These are phyloP conservation scores for Trypanosoma platydactyli DNA, from an alignment of 208 protist species.

Conservation along the genomic window DNA sequence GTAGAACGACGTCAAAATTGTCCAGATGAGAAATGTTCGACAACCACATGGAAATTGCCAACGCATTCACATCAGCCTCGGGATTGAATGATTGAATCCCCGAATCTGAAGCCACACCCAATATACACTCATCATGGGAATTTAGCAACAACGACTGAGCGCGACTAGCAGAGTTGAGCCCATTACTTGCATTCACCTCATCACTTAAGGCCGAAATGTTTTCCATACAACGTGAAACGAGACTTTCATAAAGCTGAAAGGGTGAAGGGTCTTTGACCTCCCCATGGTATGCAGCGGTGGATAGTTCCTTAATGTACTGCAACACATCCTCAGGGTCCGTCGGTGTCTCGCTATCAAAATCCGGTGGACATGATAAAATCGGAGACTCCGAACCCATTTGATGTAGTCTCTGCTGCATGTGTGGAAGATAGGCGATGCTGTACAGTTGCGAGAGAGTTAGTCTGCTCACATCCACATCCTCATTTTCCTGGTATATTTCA, in stretches of 20 bases:
- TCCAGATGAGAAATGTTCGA: conserved; percentile 26
- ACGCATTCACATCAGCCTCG: conserved; percentile 16
- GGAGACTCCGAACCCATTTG: conserved; percentile 23
- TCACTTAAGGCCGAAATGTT: conserved; percentile 6
- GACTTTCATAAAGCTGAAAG: conserved; percentile 70
- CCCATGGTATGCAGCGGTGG: conserved; percentile 18
- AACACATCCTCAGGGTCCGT: conserved; percentile 63
- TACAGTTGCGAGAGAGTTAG: conserved; percentile 70
- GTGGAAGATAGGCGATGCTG: conserved; percentile 55
- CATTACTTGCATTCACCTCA: conserved; percentile 9
- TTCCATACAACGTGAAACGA: conserved; percentile 40
- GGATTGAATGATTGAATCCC: conserved; percentile 22
- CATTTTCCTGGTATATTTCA: conserved; percentile 31
- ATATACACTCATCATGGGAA: conserved; percentile 2
- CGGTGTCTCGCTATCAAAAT: conserved; percentile 72
- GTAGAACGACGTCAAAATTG: conserved; percentile 15
- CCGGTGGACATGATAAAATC: conserved; percentile 58
- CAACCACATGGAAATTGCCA: conserved; percentile 33
- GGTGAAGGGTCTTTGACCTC: conserved; percentile 41
- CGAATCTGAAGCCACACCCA: neutral
- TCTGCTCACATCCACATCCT: conserved; percentile 37
- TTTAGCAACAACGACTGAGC: conserved; percentile 1
- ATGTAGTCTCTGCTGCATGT: conserved; percentile 39
- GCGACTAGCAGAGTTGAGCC: conserved; percentile 1
- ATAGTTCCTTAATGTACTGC: conserved; percentile 68